Base-by-base conservation (phyloP, 768 basidiomycete genomes). In the Boletus pseudo-olivaceus region DNA sequence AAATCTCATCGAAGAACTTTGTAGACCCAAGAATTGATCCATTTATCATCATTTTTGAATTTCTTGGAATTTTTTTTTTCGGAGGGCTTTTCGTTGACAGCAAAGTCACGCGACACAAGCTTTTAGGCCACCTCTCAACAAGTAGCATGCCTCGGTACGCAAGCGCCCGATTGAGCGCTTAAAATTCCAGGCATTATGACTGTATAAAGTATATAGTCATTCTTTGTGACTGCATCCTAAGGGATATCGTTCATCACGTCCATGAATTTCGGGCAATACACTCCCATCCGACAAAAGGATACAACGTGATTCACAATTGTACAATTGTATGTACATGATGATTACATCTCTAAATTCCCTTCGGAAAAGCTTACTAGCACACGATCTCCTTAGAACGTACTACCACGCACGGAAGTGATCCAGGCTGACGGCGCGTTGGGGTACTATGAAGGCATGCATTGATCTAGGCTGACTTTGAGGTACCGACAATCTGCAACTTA, bases 371-470 rank as follows among this genome's bases (percentile, higher is more conserved):
- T 30, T 19, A 19, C 27, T 14, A 8, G 11, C 19, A 30, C 17
- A 43, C 10, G 8, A 15, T n/a, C 38, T 26, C 46, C 17, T 48
- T 19, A 48, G 27, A 51, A 40, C 4, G 51, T 53, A 23, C 37
- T 33, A 5, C 59, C 60, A 8, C 59, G 54, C 15, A 61, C 59
- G 12, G 60, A 11, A 14, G 19, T 51, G 37, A 76, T 75, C 75
- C 75, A 76, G 11, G 69, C 46, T 1, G 73, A 59, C 2, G 62
- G 59, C 1, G 72, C 75, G 49, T 75, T 65, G 7, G 75, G 75
- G 62, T 65, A 76, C 74, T 72, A n/a, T 20, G 38, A 41, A 35
- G 39, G 2, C 9, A 20, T 5, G 7, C 1, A 23, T 40, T 2
- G 35, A 23, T 27, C 1, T 12, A 34, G 3, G 3, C 9, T 10